Percentiles rank a stretch among this genome's conserved stretches.
These are phyloP conservation scores for Fusarium sarcochroum DNA, from an alignment of 2,329 filamentous ascomycete genomes.

Conservation along the genomic window DNA sequence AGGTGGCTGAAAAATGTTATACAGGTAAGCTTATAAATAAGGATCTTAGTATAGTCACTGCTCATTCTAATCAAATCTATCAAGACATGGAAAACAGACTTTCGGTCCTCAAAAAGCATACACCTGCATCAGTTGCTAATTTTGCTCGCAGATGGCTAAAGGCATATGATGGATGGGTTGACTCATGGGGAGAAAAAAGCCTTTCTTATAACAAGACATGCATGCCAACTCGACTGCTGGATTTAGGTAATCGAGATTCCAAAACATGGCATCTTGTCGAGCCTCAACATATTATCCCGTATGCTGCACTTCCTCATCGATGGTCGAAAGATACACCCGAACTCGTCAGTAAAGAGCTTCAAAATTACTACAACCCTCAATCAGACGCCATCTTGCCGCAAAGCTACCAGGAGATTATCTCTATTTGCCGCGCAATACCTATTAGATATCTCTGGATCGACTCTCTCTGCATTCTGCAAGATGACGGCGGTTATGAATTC, in stretches of 20 bases:
- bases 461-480: neutral
- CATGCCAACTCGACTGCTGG: neutral
- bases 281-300: accelerated
- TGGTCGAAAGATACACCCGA: neutral
- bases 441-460: neutral
- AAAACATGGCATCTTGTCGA: neutral
- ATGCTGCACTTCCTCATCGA: neutral
- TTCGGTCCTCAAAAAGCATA: neutral
- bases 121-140: neutral
- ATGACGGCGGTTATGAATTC: neutral
- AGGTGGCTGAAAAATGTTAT: no score
- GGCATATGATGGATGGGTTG: neutral
- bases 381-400: neutral
- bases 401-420: neutral
- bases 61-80: no score
- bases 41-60: no score
- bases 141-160: neutral
- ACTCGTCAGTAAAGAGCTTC: accelerated
- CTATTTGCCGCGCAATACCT: neutral
- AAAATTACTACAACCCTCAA: neutral
- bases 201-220: neutral
- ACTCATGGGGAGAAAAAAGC: no score
- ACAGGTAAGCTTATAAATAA: no score
- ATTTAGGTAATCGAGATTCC: neutral
- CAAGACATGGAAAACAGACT: neutral